Evolutionary conservation across 1,139 yeast species (phyloP), one percentile per base, ranked within the genome.

Genomic region (Suhomyces choctaworum): DNA sequence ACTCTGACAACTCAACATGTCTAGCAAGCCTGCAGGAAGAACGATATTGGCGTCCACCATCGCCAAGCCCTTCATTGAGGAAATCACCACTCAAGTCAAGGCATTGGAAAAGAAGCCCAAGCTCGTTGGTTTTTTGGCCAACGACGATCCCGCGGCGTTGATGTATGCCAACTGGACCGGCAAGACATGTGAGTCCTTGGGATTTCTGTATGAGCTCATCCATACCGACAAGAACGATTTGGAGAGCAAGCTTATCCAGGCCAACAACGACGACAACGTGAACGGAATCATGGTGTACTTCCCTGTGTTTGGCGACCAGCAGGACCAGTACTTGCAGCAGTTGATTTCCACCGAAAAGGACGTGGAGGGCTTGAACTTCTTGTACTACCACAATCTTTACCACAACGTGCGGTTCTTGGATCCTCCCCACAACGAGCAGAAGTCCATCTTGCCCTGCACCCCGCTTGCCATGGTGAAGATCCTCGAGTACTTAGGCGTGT

Each of bases 211-310:
- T 57, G 92, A 89, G 56, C 66, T 94, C 46, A 68, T 88, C 32
- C 72, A 73, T 44, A 81, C 84, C 8, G 79, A 76, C 47, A 87
- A 85, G 58, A 95, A 92, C 50, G 85, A 82, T 25, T 71, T 92
- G 44, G 98, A 92, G 60, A 89, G 82, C 46, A 82, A 80, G 20
- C 78, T 92, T 42, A 76, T 89, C 37, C 78, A 75, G 32, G 97
- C 97, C 40, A 92, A 92, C 58, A 70, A 72, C 21, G 94, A 90
- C 52, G 79, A 76, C 36, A 51, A 60, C 1, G 88, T 92, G 22
- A 83, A 88, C 55, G 98, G 98, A 19, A 92, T 92, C 47, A 89
- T 92, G 89, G 92, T 92, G n/a, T 92, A 92, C 61, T 92, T 90
- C 75, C 98, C 98, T 1, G 97, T 92, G 3, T 92, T 88, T 63